Conservation (phyloP, 495 filamentous ascomycete species). For the Oidiodendron maius region DNA sequence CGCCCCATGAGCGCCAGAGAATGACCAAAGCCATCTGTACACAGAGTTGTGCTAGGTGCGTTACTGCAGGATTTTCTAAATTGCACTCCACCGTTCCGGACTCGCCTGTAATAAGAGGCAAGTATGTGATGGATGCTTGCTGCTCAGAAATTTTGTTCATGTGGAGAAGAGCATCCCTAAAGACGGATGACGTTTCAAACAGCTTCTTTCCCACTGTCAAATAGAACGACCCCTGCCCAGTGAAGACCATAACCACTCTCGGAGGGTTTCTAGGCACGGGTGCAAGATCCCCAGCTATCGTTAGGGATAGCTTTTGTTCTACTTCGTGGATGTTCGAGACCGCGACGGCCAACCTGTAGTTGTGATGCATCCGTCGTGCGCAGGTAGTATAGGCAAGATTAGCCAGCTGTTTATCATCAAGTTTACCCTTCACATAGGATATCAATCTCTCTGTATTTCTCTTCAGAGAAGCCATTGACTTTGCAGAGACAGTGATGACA, state of each 20-base stretch:
- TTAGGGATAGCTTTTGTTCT: neutral
- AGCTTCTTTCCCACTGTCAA: slow-evolving; percentile 60
- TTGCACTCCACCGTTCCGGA: no score
- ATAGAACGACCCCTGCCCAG: slow-evolving; percentile 62
- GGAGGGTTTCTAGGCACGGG: slow-evolving; percentile 1
- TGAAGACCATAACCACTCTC: slow-evolving; percentile 56
- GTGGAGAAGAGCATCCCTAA: slow-evolving; percentile 62
- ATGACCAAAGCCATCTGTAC: slow-evolving; percentile 80
- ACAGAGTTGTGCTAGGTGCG: slow-evolving; percentile 70
- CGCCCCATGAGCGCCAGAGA: slow-evolving; percentile 72
- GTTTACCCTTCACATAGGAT: neutral
- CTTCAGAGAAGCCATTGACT: slow-evolving; percentile 32
- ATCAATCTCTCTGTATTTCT: neutral
- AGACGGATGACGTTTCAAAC: slow-evolving; percentile 54
- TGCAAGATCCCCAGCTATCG: neutral
- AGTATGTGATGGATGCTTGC: slow-evolving; percentile 63
- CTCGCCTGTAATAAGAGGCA: slow-evolving; percentile 57
- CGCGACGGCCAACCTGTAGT: neutral
- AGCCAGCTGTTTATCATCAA: neutral
- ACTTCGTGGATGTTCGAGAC: no score
- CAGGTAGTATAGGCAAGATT: neutral
- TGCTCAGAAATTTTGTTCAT: slow-evolving; percentile 59
- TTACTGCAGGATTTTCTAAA: slow-evolving; percentile 68
- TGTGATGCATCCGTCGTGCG: neutral
- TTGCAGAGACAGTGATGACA: slow-evolving; percentile 52